Evolutionary conservation across 768 basidiomycete genomes (phyloP).

Genomic region (Tulasnella sp.): DNA sequence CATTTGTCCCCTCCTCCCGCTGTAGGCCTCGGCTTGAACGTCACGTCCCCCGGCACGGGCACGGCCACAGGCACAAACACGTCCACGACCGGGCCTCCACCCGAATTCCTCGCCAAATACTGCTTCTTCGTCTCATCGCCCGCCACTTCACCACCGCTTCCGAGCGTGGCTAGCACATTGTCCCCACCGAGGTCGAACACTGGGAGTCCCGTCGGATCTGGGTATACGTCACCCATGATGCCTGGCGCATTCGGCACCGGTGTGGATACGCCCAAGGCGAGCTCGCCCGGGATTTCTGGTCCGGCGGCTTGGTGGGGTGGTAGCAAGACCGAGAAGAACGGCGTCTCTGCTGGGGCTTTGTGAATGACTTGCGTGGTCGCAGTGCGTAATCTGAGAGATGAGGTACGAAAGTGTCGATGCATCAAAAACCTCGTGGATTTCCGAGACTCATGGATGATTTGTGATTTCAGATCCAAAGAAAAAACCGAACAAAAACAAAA

Average conservation of each 20-base stretch:
- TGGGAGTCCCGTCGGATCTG: neutral
- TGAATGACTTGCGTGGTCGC: too few relatives aligned
- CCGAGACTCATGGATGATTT: too few relatives aligned
- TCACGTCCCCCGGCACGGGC: neutral
- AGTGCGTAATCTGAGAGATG: too few relatives aligned
- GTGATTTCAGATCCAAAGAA: too few relatives aligned
- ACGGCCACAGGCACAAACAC: neutral
- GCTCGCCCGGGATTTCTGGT: neutral
- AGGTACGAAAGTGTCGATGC: too few relatives aligned
- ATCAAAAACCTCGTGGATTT: too few relatives aligned
- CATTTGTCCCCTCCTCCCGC: neutral
- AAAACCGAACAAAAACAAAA: too few relatives aligned
- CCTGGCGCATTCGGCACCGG: neutral
- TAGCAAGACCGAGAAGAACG: neutral
- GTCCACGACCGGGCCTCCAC: constrained; percentile 10
- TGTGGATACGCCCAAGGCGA: constrained; percentile 7
- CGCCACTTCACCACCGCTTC: neutral
- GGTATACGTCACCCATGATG: neutral
- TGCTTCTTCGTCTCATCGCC: constrained; percentile 17
- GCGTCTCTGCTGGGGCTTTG: neutral
- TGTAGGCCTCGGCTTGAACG: constrained; percentile 1
- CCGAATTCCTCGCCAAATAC: constrained; percentile 17
- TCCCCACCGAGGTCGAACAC: neutral
- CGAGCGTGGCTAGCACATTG: neutral
- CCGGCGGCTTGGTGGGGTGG: constrained; percentile 1